Percentiles rank a stretch among this genome's conserved stretches.
Evolutionary conservation across 2,329 filamentous ascomycete species (phyloP).

Genomic region (Orbilia blumenaviensis): DNA sequence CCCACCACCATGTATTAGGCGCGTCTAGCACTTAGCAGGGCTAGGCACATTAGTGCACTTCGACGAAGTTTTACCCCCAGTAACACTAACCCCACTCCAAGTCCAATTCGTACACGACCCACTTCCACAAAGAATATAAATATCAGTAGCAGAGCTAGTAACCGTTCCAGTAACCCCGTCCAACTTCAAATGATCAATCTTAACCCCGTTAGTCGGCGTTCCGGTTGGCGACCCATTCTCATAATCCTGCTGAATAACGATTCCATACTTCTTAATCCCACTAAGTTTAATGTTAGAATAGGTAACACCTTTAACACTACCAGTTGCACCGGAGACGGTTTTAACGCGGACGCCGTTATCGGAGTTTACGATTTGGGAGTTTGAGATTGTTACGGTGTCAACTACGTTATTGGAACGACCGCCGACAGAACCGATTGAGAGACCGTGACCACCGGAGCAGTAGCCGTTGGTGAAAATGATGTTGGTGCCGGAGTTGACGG

Average conservation of each 20-base stretch:
- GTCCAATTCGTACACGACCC: conserved; percentile 65
- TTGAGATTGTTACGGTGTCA: conserved; percentile 65
- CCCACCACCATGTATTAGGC: too few relatives aligned
- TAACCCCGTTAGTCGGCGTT: conserved; percentile 65
- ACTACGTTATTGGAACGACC: conserved; percentile 67
- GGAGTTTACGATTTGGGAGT: conserved; percentile 66
- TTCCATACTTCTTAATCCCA: conserved; percentile 21
- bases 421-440: conserved; percentile 64
- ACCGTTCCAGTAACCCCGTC: conserved; percentile 64
- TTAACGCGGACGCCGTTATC: conserved; percentile 68
- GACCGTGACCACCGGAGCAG: conserved; percentile 64
- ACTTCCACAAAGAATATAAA: conserved; percentile 68
- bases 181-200: conserved; percentile 66
- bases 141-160: conserved; percentile 60
- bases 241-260: conserved; percentile 63
- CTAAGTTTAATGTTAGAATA: conserved; percentile 63
- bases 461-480: conserved; percentile 64
- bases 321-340: conserved; percentile 64
- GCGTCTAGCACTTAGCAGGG: conserved; percentile 58
- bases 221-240: conserved; percentile 65
- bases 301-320: conserved; percentile 63
- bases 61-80: conserved; percentile 65
- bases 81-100: conserved; percentile 65
- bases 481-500: conserved; percentile 67
- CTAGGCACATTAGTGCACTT: conserved; percentile 62